Evolutionary conservation across 345 rosid species (phyloP), one percentile per base, ranked within the genome.

Genomic region (Zanthoxylum bungeanum): DNA sequence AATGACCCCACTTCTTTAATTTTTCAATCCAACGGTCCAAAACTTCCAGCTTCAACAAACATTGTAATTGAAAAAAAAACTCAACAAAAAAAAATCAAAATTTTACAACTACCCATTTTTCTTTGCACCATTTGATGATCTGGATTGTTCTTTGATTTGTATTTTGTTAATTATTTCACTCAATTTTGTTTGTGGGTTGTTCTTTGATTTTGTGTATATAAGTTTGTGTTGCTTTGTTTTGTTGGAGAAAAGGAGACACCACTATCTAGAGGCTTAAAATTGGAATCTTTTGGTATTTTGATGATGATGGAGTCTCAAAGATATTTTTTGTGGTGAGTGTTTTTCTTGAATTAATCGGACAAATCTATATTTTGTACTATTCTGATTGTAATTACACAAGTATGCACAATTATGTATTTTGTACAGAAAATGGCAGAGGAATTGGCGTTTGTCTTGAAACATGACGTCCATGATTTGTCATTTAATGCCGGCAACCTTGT

Each of bases 401-500:
- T 49, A 55, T 22, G 53, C 19, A 34, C 1, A 17, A 19, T 42
- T 11, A 37, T 42, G 39, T 17, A 19, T 11, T 30, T 24, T 16
- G 3, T 2, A 12, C 9, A n/a, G 25, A 9, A 53, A 53, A 12
- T 7, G 39, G 64, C 10, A 30, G 57, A 27, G 55, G 27, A 11
- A 61, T 44, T 56, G 65, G 28, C 10, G 19, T 36, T 76, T 77
- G 78, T 74, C 75, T 64, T 53, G 42, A 69, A 57, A 28, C 47
- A 1, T 60, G 79, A 73, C 79, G 64, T 73, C 79, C 69, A 59
- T 81, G 47, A 37, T 60, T 30, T 73, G 73, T 80, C 70, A 37
- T 69, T 21, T 62, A 75, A 46, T 57, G 57, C 58, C 12, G n/a
- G 74, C 68, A n/a, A n/a, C n/a, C n/a, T n/a, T 40, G 60, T 75